Base-by-base conservation (phyloP, 164 flowering plant species). In the Paratinospora sagittata region DNA sequence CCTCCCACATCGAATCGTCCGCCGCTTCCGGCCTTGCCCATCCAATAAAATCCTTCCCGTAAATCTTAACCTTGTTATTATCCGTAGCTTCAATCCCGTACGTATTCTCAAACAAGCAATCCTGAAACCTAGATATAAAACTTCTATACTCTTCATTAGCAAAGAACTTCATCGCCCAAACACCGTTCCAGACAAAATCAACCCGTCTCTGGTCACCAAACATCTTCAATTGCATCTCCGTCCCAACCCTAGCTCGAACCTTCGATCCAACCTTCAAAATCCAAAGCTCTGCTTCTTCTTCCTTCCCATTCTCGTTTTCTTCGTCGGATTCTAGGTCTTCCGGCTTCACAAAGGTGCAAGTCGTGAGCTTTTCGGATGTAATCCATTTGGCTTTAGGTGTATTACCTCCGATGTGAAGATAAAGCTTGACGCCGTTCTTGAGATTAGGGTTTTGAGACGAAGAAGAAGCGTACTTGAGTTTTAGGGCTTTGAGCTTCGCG, bases 1-100 rank as follows among this genome's bases (percentile, higher is more conserved):
- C 90, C 71, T 93, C 98, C 99, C 99, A 96, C 79, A 89, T 72
- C 0, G 95, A 84, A 79, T 96, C 98, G 67, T 96, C 99, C 0
- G 97, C 97, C 7, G 72, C 87, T 75, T 91, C 95, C 0, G 97
- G 97, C 66, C 91, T 89, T 27, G 74, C 85, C 99, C 99, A 96
- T 47, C 97, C 92, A 6, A 90, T 73, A 65, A 96, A 93, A 74
- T 96, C 98, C 78, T 93, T 96, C 78, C 99, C 99, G 64, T 87
- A 93, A 63, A 93, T 77, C 81, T 89, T 91, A 16, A 87, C 66
- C 75, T 82, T 96, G 76, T 86, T 96, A 52, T 73, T 92, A 10
- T 92, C 97, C 0, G 81, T 93, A 0, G 90, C 81, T 66, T 83
- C 90, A 24, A 82, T 7, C 19, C 93, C 89, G 69, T 90, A 82